A percentile compares a stretch with the other conserved stretches of the same genome.
Evolutionary conservation across 352 stramenopile species (phyloP).

Genomic region (Globisporangium alternatum): DNA sequence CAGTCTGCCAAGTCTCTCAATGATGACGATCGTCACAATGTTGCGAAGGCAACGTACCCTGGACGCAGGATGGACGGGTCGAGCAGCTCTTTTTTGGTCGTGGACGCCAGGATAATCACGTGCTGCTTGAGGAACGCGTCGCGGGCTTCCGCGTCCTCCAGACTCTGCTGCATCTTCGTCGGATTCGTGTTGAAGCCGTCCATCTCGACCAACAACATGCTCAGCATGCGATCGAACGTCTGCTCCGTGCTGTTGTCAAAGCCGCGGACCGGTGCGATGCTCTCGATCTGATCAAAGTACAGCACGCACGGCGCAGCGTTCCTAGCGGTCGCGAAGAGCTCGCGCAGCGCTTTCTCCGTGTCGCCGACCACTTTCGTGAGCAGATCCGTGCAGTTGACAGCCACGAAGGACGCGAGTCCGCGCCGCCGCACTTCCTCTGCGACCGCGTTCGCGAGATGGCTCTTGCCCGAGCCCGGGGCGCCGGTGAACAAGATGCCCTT

Average conservation of each 20-base stretch:
- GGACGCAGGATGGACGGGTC: constrained; percentile 86
- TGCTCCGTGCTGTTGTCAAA: constrained; percentile 92
- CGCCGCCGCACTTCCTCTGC: constrained; percentile 54
- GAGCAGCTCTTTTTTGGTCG: constrained; percentile 64
- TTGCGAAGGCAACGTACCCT: constrained; percentile 38
- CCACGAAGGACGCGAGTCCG: constrained; percentile 80
- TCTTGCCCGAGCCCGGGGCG: constrained; percentile 98
- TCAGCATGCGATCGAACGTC: constrained; percentile 90
- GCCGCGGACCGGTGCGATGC: constrained; percentile 78
- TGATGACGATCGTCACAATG: not conserved
- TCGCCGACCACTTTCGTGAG: constrained; percentile 90
- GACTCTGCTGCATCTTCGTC: constrained; percentile 29
- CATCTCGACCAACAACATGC: constrained; percentile 90
- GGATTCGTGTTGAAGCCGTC: constrained; percentile 74
- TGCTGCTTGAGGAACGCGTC: constrained; percentile 76
- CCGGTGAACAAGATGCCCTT: constrained; percentile 98
- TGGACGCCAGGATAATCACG: constrained; percentile 84
- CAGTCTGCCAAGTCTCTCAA: not conserved
- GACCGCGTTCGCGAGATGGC: constrained; percentile 84
- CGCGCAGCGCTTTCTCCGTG: constrained; percentile 85
- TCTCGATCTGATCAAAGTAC: constrained; percentile 93
- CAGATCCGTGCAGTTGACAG: constrained; percentile 87
- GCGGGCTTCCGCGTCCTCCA: constrained; percentile 35
- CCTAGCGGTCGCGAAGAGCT: constrained; percentile 84
- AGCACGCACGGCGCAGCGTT: constrained; percentile 82